Conservation (phyloP, 352 stramenopile species). For the Globisporangium okanoganense region DNA sequence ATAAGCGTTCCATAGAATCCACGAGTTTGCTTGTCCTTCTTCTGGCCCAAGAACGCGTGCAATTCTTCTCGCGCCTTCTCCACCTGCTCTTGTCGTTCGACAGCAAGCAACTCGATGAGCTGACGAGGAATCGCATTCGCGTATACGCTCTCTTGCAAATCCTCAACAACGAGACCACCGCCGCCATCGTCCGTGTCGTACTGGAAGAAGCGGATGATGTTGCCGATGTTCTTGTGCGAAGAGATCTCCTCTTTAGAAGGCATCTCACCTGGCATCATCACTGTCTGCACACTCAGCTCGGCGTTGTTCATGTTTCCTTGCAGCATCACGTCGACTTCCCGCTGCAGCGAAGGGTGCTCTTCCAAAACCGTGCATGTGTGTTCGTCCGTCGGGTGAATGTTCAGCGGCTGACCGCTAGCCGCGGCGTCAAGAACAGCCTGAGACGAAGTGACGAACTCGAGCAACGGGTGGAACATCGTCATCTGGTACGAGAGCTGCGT, state of each 20-base stretch:
- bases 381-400: conserved; percentile 75
- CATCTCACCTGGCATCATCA: conserved; percentile 84
- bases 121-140: conserved; percentile 80
- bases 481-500: conserved; percentile 73
- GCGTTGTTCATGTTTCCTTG: conserved; percentile 72
- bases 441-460: conserved; percentile 85
- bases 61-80: conserved; percentile 79
- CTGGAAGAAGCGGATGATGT: conserved; percentile 88
- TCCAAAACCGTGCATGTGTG: conserved; percentile 73
- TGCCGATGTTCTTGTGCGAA: conserved; percentile 85
- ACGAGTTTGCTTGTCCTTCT: conserved; percentile 80
- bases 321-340: conserved; percentile 66
- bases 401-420: conserved; percentile 70
- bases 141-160: conserved; percentile 76
- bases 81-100: conserved; percentile 73
- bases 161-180: conserved; percentile 78
- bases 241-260: conserved; percentile 64
- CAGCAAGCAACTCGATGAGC: conserved; percentile 74
- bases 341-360: conserved; percentile 58
- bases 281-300: conserved; percentile 81
- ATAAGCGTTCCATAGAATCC: conserved; percentile 87
- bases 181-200: conserved; percentile 82
- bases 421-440: conserved; percentile 81
- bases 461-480: conserved; percentile 82
- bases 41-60: conserved; percentile 77